A percentile compares a stretch with the other conserved stretches of the same genome.
Conservation (phyloP, 768 basidiomycete genomes). For the Lactarius tabidus region DNA sequence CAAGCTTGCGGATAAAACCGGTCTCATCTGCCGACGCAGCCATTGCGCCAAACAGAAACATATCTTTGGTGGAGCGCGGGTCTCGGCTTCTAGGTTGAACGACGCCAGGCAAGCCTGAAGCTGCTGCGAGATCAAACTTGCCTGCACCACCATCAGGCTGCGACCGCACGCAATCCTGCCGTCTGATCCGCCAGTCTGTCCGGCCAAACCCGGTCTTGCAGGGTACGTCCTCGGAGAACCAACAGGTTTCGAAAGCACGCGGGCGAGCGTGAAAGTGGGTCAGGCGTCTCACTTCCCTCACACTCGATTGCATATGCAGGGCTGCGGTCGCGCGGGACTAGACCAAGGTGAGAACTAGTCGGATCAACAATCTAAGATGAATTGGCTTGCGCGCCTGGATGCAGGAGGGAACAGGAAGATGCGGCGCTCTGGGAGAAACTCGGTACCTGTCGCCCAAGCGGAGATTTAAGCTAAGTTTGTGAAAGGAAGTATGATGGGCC, state of each 20-base stretch:
- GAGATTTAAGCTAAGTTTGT: slow-evolving; percentile 16
- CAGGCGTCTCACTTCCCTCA: background rate
- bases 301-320: background rate
- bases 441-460: slow-evolving; percentile 15
- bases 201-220: background rate
- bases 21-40: background rate
- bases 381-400: background rate
- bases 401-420: background rate
- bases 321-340: background rate
- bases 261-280: background rate
- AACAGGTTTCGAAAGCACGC: background rate
- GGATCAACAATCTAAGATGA: slow-evolving; percentile 7
- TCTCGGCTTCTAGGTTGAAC: too few relatives aligned
- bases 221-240: slow-evolving; percentile 2
- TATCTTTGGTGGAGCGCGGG: background rate
- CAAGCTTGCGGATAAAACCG: background rate
- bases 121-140: slow-evolving; percentile 7
- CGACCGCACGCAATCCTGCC: background rate
- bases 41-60: background rate
- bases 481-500: background rate
- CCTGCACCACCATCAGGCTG: slow-evolving; percentile 3
- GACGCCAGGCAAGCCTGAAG: slow-evolving; percentile 8
- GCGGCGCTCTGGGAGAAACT: background rate
- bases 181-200: background rate
- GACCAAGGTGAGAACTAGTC: slow-evolving; percentile 1